phyloP scores from a whole-genome alignment of 2,329 filamentous ascomycete species.

The Metarhizium brunneum region DNA sequence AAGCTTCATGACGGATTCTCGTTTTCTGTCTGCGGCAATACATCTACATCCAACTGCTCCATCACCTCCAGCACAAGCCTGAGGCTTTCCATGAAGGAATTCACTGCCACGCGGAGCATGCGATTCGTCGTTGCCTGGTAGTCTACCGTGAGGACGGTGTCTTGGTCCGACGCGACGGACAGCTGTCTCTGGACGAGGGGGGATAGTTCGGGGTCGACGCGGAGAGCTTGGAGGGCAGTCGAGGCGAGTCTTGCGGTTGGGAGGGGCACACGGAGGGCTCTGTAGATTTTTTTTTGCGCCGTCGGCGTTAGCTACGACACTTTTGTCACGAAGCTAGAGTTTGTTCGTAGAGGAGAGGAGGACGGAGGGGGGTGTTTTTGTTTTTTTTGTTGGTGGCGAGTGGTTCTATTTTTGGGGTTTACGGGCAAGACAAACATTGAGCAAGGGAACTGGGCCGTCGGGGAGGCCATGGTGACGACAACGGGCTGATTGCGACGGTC shows the following conservation, averaged over 20 bases:
- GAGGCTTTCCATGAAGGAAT: constrained; percentile 90
- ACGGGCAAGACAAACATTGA: constrained; percentile 6
- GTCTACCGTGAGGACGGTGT: constrained; percentile 55
- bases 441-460: constrained; percentile 4
- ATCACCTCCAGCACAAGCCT: constrained; percentile 80
- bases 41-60: constrained; percentile 81
- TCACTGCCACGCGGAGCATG: constrained; percentile 92
- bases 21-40: constrained; percentile 38
- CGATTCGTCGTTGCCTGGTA: constrained; percentile 89
- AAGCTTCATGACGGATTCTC: constrained; percentile 2
- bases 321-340: neutral
- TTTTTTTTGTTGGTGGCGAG: constrained; percentile 14
- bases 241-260: constrained; percentile 69
- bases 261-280: constrained; percentile 70
- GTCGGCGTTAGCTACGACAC: neutral
- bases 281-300: constrained; percentile 21
- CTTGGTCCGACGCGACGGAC: constrained; percentile 25
- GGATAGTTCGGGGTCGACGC: constrained; percentile 85
- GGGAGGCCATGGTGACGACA: constrained; percentile 4
- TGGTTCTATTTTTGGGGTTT: constrained; percentile 17
- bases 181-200: constrained; percentile 69
- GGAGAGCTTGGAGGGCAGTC: constrained; percentile 64
- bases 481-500: neutral
- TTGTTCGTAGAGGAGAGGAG: constrained; percentile 29
- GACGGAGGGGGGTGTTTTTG: constrained; percentile 21